These are phyloP conservation scores for Apostasia ramifera DNA, from an alignment of 106 monocot species.

Conservation along the genomic window DNA sequence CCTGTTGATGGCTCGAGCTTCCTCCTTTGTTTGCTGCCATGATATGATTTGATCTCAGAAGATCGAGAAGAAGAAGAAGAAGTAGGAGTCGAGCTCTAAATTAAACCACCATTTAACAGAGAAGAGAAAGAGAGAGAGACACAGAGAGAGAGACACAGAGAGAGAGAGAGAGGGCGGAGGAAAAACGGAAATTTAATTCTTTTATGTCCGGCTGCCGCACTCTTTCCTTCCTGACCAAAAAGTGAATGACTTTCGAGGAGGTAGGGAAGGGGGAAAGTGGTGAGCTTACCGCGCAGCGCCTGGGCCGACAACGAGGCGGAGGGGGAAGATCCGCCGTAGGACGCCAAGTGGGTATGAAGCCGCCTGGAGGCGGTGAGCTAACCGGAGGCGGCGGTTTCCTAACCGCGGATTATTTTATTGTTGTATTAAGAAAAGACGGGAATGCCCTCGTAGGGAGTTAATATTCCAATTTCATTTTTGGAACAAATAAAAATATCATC, in stretches of 20 bases:
- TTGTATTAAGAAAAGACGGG: too few species aligned
- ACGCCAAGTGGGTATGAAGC: not conserved
- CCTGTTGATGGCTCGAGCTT: constrained; percentile 3
- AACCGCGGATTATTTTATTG: not conserved
- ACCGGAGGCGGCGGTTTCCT: not conserved
- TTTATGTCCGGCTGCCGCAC: not conserved
- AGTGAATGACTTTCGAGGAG: constrained; percentile 3
- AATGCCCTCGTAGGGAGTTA: too few species aligned
- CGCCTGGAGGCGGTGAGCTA: not conserved
- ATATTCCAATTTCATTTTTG: too few species aligned
- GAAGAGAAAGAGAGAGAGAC: not conserved
- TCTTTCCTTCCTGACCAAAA: constrained; percentile 6
- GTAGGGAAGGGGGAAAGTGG: not conserved
- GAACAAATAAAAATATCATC: too few species aligned
- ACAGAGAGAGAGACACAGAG: not conserved
- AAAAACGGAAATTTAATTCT: not conserved
- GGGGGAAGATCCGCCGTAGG: not conserved
- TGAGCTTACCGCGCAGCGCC: not conserved
- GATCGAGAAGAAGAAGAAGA: not conserved
- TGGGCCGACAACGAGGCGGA: not conserved
- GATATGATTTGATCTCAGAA: not conserved
- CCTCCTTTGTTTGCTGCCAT: constrained; percentile 11
- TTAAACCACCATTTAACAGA: too few species aligned
- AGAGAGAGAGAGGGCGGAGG: not conserved
- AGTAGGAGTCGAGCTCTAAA: not conserved